phyloP scores from a whole-genome alignment of 352 stramenopile species.

The Globisporangium orthogonon region DNA sequence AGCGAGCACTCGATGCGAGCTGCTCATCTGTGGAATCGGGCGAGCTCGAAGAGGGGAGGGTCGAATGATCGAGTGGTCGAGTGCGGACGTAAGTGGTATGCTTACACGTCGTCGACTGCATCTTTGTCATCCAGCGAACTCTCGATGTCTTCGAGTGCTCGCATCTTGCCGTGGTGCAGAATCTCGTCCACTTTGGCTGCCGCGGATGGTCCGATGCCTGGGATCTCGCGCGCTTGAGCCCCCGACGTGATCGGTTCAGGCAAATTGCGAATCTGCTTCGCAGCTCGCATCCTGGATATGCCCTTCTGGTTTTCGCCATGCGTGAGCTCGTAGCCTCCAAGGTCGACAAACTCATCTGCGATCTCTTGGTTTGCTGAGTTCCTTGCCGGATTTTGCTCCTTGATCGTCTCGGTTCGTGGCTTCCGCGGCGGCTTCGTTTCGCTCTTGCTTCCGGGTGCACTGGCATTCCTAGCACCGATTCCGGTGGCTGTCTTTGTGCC shows the following conservation, averaged over 20 bases:
- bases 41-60: constrained; percentile 22
- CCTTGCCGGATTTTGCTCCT: constrained; percentile 28
- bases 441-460: not conserved
- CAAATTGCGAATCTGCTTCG: constrained; percentile 30
- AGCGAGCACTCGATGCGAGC: constrained; percentile 14
- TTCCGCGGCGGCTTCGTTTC: not conserved
- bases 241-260: constrained; percentile 24
- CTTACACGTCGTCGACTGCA: constrained; percentile 6
- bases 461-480: not conserved
- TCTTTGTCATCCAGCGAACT: constrained; percentile 1
- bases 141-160: constrained; percentile 17
- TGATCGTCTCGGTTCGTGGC: constrained; percentile 22
- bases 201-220: constrained; percentile 23
- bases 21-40: constrained; percentile 31
- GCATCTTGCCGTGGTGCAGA: constrained; percentile 26
- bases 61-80: not conserved
- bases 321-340: constrained; percentile 25
- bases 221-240: constrained; percentile 15
- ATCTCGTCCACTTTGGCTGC: constrained; percentile 35
- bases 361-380: constrained; percentile 29
- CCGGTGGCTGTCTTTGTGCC: constrained; percentile 1
- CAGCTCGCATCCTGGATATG: constrained; percentile 32
- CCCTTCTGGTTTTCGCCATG: constrained; percentile 30
- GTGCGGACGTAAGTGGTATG: not conserved
- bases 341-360: constrained; percentile 37